Evolutionary conservation across 805 yeast species (phyloP).

Genomic region (Dipodascus albidus): DNA sequence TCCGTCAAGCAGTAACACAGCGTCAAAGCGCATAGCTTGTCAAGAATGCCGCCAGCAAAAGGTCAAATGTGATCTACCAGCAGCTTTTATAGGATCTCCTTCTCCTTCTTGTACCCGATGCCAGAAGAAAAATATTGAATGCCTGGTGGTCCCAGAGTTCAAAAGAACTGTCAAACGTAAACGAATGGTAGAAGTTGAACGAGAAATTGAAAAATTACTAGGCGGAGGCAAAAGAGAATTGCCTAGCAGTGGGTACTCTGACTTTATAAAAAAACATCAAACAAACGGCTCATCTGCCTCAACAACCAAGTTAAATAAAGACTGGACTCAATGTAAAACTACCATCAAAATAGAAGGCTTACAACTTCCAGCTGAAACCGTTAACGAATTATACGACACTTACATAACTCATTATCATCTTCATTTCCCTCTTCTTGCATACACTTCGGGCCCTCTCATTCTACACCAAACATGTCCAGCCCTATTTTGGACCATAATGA

Average conservation of each 20-base stretch:
- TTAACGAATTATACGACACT: slow-evolving; percentile 52
- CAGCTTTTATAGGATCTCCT: slow-evolving; percentile 28
- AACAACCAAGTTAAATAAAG: not conserved
- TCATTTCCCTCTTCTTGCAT: slow-evolving; percentile 77
- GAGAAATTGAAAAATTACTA: slow-evolving; percentile 17
- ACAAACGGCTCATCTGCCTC: not conserved
- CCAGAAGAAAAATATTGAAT: slow-evolving; percentile 52
- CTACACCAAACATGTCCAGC: slow-evolving; percentile 75
- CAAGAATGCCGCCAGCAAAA: slow-evolving; percentile 95
- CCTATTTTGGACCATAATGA: slow-evolving; percentile 89
- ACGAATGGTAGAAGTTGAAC: slow-evolving; percentile 40
- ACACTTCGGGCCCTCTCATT: slow-evolving; percentile 68
- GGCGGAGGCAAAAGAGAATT: not conserved
- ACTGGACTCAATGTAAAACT: slow-evolving; percentile 36
- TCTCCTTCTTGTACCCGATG: slow-evolving; percentile 56
- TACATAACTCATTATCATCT: slow-evolving; percentile 74
- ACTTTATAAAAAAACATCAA: not conserved
- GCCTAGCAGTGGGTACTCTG: not conserved
- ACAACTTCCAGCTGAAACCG: slow-evolving; percentile 46
- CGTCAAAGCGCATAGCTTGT: slow-evolving; percentile 64
- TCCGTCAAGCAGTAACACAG: not conserved
- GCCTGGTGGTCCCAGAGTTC: slow-evolving; percentile 69
- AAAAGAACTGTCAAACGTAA: slow-evolving; percentile 79
- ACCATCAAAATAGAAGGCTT: slow-evolving; percentile 47
- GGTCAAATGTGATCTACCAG: slow-evolving; percentile 81